Percentiles rank a stretch among this genome's conserved stretches.
Conservation (phyloP, 2,329 filamentous ascomycete species). For the Aspergillus intermedius region DNA sequence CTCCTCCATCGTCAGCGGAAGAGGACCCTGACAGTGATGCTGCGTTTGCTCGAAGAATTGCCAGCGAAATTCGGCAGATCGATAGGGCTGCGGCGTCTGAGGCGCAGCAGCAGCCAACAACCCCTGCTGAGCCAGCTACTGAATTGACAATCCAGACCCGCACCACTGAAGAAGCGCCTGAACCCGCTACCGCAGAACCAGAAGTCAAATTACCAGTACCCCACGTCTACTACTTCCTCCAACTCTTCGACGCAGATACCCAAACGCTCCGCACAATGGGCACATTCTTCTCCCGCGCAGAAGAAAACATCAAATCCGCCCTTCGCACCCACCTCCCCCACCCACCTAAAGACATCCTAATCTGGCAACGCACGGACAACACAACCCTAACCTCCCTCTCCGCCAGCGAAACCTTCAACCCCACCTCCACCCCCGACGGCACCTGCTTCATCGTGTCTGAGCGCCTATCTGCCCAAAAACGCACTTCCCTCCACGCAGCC, state of each 20-base stretch:
- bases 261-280: conserved; percentile 37
- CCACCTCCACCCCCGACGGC: conserved; percentile 29
- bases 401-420: conserved; percentile 29
- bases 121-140: not conserved
- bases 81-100: conserved; percentile 13
- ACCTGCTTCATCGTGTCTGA: conserved; percentile 39
- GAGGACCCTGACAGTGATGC: not conserved
- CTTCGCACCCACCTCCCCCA: conserved; percentile 35
- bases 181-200: conserved; percentile 7
- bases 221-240: conserved; percentile 44
- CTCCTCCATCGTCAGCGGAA: not conserved
- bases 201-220: conserved; percentile 22
- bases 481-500: conserved; percentile 24
- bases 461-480: conserved; percentile 31
- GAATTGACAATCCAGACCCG: conserved; percentile 5
- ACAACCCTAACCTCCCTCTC: conserved; percentile 29
- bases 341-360: conserved; percentile 32
- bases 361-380: conserved; percentile 39
- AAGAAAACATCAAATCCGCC: conserved; percentile 35
- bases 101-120: not conserved
- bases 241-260: conserved; percentile 47
- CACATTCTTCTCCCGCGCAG: conserved; percentile 36
- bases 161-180: conserved; percentile 6
- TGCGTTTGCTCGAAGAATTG: conserved; percentile 24
- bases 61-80: conserved; percentile 20